Conservation (phyloP, 176 grass and related monocot genomes). For the Carex kokanica region DNA sequence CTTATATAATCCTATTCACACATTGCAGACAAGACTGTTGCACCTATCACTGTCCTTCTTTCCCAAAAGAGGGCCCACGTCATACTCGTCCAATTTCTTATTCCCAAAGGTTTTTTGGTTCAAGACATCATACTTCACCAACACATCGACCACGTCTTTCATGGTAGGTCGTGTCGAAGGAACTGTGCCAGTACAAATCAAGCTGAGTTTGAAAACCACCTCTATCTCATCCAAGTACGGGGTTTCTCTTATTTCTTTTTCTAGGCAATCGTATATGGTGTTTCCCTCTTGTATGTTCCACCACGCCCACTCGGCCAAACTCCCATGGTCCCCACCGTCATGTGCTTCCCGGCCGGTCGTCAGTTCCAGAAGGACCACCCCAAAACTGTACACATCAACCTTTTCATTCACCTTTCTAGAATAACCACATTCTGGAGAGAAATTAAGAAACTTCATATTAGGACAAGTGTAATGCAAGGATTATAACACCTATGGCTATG, state of each 20-base stretch:
- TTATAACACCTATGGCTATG: neutral
- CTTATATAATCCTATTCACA: conserved; percentile 1
- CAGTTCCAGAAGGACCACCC: conserved; percentile 71
- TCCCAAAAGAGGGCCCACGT: conserved; percentile 39
- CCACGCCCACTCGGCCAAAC: conserved; percentile 54
- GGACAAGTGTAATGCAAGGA: neutral
- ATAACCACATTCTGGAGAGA: conserved; percentile 37
- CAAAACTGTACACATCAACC: conserved; percentile 78
- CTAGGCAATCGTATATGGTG: neutral
- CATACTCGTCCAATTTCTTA: conserved; percentile 31
- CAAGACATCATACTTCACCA: conserved; percentile 49
- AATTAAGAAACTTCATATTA: conserved; percentile 1
- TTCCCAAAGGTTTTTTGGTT: conserved; percentile 9
- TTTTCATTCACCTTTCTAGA: conserved; percentile 47
- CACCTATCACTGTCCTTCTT: neutral
- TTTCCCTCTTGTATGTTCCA: conserved; percentile 31
- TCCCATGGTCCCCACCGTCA: conserved; percentile 11
- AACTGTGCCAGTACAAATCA: conserved; percentile 12
- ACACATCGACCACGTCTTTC: conserved; percentile 34
- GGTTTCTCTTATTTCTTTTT: conserved; percentile 22
- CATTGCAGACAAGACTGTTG: neutral
- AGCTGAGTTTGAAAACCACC: conserved; percentile 20
- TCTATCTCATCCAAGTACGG: conserved; percentile 13
- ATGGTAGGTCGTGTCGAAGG: conserved; percentile 4
- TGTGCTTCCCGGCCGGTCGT: conserved; percentile 37